Evolutionary conservation across 306 rosid species (phyloP), one percentile per base, ranked within the genome.

Genomic region (Lathyrus sativus): DNA sequence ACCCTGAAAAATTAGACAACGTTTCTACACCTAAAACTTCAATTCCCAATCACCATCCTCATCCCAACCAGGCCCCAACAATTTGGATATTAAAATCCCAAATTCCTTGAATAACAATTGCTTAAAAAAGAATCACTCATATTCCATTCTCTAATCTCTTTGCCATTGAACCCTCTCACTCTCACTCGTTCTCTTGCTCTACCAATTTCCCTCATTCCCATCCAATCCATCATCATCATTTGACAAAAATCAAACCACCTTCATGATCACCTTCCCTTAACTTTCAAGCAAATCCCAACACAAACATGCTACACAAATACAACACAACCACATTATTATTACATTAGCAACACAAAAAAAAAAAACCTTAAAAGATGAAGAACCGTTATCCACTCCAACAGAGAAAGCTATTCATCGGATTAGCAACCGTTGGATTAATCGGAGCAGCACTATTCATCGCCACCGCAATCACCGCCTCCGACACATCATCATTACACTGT

Each of bases 201-300:
- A 54, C 68, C 72, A 56, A 11, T 49, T 71, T 46, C 42, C 13
- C 62, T 37, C 46, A 13, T n/a, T 29, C 31, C 13, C 45, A 58
- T 48, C 68, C 50, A 10, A 29, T 33, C 73, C 72, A 22, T 55
- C 48, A 66, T 67, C 66, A 22, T 55, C 48, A 66, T 67, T 78
- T 78, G 82, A 78, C 82, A 78, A 78, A 78, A 78, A 78, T 68
- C 78, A 78, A 73, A 73, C 50, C 42, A 68, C 79, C 79, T 44
- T 58, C 45, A 26, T n/a, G 45, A 35, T n/a, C 55, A 35, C 60
- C 75, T 73, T 67, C 38, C 75, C 64, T 66, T 67, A 59, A 28
- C 17, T 54, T 54, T 54, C 50, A 18, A 11, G 38, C 15, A 5
- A 38, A 67, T 19, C 15, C 49, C 28, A 48, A 48, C 26, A 50